Base-by-base conservation (phyloP, 2,329 filamentous ascomycete genomes). In the Aspergillus jensenii region DNA sequence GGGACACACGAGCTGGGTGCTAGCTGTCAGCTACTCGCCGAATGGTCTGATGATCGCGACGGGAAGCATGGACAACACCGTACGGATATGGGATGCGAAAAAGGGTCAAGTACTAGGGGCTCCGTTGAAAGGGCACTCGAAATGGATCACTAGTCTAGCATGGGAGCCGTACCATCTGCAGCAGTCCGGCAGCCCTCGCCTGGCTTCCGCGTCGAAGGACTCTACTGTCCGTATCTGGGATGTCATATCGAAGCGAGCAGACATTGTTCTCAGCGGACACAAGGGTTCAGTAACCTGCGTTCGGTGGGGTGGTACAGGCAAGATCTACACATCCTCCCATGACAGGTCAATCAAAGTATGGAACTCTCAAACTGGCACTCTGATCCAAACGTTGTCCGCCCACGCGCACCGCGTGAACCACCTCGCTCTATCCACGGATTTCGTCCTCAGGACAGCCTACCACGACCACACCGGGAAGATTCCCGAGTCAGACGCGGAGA, bases 341-440 rank as follows among this genome's bases (percentile, higher is more conserved):
- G 93, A 97, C 78, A 96, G 96, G 80, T 93, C 89, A 1, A 86
- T 98, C 65, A 92, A 93, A 66, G 86, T 97, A 4, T 99, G 93
- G 93, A 88, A 95, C 68, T 85, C 90, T 1, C 82, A 83, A 40
- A 87, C 89, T 62, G 95, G 93, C 31, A 91, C 87, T 2, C 79
- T 97, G 21, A 80, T 91, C 53, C 90, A 95, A 72, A 93, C 89
- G 0, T 79, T 98, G 8, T 86, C 84, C 19, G 82, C 89, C 2
- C 96, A 99, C 71, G 91, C 90, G 0, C 95, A 98, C 72, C 96
- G 93, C 86, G 90, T 99, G 31, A 99, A 99, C 71, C 91, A 97
- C 70, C 84, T 99, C 21, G 92, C 95, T 0, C 82, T 99, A 4
- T 97, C 92, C 0, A 97, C 92, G 4, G 95, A 98, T 69, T 95